Evolutionary conservation across 2,329 filamentous ascomycete genomes (phyloP), one percentile per base, ranked within the genome.

Genomic region (Fusarium xyrophilum): DNA sequence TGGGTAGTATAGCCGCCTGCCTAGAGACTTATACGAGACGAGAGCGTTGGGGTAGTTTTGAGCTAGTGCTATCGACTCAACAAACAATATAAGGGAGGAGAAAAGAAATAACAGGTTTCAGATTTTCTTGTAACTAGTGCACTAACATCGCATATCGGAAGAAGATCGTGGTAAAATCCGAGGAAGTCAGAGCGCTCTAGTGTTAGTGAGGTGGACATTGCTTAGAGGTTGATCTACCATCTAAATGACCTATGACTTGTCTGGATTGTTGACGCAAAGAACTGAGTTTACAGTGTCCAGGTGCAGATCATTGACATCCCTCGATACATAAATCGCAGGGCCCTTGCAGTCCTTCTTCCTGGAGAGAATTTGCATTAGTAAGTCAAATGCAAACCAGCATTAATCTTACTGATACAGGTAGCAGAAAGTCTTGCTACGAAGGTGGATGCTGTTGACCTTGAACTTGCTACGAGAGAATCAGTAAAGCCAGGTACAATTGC

Each of bases 301-400:
- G 17, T 28, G 38, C 5, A 54, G 17, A 21, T 54, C 51, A 4
- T 23, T n/a, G 15, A n/a, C 51, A 10, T 54, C 51, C 17, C 38
- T 27, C 8, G 51, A 7, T 13, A 27, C 10, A 7, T 44, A 54
- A 25, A 54, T 33, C 6, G 38, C 21, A 9, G 51, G 12, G 1
- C 51, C 51, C 33, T 54, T 54, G 7, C 51, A 54, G 2, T 54
- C 43, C 38, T 44, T 43, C 17, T 30, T 28, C 38, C 51, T 54
- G 2, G 0, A 1, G 0, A 10, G 0, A 9, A 21, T 43, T 13
- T 0, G 19, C n/a, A 23, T 7, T 1, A n/a, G 28, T 21, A 32
- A 27, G 1, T 27, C 3, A 33, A 7, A 4, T n/a, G 2, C 5
- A 25, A 13, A 2, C 21, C 5, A 4, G 3, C 0, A 13, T 5